Conservation (phyloP, 208 protist genomes). For the Willaertia magna region DNA sequence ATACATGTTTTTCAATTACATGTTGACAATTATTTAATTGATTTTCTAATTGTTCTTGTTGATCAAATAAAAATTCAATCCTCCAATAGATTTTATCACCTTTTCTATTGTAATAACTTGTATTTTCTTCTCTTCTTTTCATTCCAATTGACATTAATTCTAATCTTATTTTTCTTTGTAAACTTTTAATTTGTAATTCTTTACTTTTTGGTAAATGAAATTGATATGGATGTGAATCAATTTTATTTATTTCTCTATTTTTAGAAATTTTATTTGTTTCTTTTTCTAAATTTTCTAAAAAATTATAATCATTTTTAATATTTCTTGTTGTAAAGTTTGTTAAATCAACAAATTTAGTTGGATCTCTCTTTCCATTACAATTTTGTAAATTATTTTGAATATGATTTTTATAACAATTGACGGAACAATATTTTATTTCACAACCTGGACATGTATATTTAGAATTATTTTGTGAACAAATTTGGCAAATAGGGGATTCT, state of each 20-base stretch:
- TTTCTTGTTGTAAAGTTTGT: not conserved
- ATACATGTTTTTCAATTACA: not conserved
- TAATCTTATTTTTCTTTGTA: not conserved
- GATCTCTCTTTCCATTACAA: not conserved
- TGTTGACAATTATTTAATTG: not conserved
- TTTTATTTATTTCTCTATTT: not conserved
- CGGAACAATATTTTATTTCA: not conserved
- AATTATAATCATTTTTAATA: not conserved
- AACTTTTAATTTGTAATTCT: not conserved
- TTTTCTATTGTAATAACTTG: not conserved
- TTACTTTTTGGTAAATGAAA: not conserved
- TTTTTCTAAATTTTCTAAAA: not conserved
- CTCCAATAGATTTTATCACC: not conserved
- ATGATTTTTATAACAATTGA: not conserved
- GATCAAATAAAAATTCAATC: not conserved
- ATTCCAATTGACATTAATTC: not conserved
- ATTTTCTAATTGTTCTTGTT: not conserved
- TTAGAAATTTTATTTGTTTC: not conserved
- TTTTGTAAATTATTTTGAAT: not conserved
- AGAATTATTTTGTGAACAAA: not conserved
- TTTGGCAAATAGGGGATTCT: not conserved
- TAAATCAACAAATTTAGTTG: not conserved
- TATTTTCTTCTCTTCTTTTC: not conserved
- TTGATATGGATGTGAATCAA: not conserved
- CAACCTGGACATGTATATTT: conserved; percentile 6